phyloP scores from a whole-genome alignment of 2,329 filamentous ascomycete species.

The Colletotrichum scovillei region DNA sequence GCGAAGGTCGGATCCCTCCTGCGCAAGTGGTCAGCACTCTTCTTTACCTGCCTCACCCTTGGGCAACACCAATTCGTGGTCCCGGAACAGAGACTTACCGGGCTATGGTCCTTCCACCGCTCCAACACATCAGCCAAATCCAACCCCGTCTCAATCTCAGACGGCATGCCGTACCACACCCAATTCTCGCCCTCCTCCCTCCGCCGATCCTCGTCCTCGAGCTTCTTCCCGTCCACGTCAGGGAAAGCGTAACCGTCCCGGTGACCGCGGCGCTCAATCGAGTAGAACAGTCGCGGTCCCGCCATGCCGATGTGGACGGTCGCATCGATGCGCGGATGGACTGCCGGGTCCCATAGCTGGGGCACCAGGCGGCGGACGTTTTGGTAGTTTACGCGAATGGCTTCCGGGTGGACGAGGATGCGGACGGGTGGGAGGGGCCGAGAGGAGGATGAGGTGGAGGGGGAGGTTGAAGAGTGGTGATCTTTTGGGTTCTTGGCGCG shows the following conservation, averaged over 20 bases:
- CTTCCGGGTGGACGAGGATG: conserved; percentile 72
- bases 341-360: conserved; percentile 63
- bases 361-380: conserved; percentile 74
- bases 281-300: conserved; percentile 71
- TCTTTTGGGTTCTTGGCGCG: conserved; percentile 53
- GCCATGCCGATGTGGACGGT: conserved; percentile 87
- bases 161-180: conserved; percentile 66
- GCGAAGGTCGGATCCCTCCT: conserved; percentile 59
- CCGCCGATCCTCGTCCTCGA: conserved; percentile 60
- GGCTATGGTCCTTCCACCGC: conserved; percentile 64
- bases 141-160: conserved; percentile 67
- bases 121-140: conserved; percentile 66
- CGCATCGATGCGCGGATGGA: conserved; percentile 66
- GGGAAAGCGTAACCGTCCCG: conserved; percentile 76
- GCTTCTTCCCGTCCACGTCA: conserved; percentile 75
- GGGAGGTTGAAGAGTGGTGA: conserved; percentile 39
- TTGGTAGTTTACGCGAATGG: conserved; percentile 79
- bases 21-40: conserved; percentile 31
- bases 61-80: neutral
- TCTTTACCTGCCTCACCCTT: too few relatives aligned
- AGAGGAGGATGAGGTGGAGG: conserved; percentile 38
- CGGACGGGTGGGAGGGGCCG: conserved; percentile 61
- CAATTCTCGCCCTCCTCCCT: conserved; percentile 52
- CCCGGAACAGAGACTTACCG: conserved; percentile 51
- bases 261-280: conserved; percentile 76